These are phyloP conservation scores for Marasmius fiardii DNA, from an alignment of 1,284 basidiomycete genomes.

Conservation along the genomic window DNA sequence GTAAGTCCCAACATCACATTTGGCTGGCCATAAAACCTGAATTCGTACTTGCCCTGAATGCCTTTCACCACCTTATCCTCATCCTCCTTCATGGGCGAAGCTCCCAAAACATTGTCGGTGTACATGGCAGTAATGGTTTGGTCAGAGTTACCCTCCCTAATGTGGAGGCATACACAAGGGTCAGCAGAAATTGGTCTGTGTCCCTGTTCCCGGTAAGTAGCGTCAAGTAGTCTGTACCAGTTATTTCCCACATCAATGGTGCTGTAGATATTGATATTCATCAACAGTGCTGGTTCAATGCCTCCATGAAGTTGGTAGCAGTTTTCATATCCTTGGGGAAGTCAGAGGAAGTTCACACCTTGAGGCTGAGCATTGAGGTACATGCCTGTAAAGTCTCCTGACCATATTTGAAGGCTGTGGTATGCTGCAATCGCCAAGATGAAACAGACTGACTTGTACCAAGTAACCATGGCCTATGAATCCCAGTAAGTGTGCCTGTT, in stretches of 20 bases:
- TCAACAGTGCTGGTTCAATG: neutral
- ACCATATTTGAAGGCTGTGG: neutral
- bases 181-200: too few species aligned
- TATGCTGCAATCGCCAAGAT: neutral
- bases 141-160: too few species aligned
- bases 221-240: too few species aligned
- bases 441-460: neutral
- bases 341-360: neutral
- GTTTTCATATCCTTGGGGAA: neutral
- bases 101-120: too few species aligned
- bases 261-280: neutral
- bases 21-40: neutral
- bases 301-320: neutral
- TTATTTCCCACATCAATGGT: neutral
- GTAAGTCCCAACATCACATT: slow-evolving; percentile 1
- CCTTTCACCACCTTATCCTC: too few species aligned
- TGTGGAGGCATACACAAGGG: too few species aligned
- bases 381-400: neutral
- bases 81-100: too few species aligned
- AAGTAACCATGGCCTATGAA: neutral
- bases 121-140: too few species aligned
- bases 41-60: too few species aligned
- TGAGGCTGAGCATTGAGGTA: slow-evolving; percentile 1
- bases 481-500: too few species aligned
- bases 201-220: too few species aligned